phyloP scores from a whole-genome alignment of 345 rosid genomes.

The Brassica carinata region DNA sequence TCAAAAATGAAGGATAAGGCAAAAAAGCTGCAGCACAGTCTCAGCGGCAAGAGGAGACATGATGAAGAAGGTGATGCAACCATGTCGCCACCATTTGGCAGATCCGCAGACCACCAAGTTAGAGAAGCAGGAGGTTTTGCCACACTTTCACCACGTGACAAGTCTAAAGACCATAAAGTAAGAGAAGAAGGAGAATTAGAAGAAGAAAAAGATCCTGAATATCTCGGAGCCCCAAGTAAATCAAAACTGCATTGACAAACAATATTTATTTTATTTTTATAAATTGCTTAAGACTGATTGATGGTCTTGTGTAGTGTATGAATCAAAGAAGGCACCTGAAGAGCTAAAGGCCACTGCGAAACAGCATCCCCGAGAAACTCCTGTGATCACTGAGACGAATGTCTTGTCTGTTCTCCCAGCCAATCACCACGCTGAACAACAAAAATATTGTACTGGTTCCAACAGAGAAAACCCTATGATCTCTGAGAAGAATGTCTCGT shows the following conservation, averaged over 20 bases:
- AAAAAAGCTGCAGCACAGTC: slow-evolving; percentile 53
- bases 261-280: neutral
- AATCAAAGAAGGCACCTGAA: slow-evolving; percentile 68
- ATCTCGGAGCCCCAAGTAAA: slow-evolving; percentile 79
- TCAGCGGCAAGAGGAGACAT: slow-evolving; percentile 57
- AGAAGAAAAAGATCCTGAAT: slow-evolving; percentile 54
- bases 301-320: slow-evolving; percentile 55
- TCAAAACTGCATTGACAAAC: neutral
- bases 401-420: slow-evolving; percentile 46
- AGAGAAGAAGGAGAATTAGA: slow-evolving; percentile 36
- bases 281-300: neutral
- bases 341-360: slow-evolving; percentile 49
- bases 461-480: slow-evolving; percentile 10
- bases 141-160: slow-evolving; percentile 55
- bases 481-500: slow-evolving; percentile 38
- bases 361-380: slow-evolving; percentile 51
- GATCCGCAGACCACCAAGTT: slow-evolving; percentile 45
- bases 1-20: slow-evolving; percentile 76
- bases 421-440: slow-evolving; percentile 16
- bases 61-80: slow-evolving; percentile 47
- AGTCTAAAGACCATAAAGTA: slow-evolving; percentile 41
- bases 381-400: slow-evolving; percentile 51
- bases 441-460: slow-evolving; percentile 15
- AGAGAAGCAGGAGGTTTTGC: slow-evolving; percentile 43
- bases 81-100: slow-evolving; percentile 51